Base-by-base conservation (phyloP, 352 stramenopile species). In the Phytophthora citrophthora region DNA sequence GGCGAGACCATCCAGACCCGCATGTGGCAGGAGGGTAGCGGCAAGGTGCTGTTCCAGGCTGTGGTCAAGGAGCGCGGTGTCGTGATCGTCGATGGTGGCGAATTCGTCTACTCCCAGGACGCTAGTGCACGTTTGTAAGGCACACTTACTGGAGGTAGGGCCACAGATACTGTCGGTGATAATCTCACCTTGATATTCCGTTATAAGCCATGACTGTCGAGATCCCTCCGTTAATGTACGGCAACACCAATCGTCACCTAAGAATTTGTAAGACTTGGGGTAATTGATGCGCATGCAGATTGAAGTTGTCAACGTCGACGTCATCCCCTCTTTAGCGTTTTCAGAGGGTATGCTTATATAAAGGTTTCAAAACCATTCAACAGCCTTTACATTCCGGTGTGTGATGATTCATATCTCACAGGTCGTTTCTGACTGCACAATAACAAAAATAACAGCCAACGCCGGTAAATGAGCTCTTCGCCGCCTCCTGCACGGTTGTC, bases 1-100 rank as follows among this genome's bases (percentile, higher is more conserved):
- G 90, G 90, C 23, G 86, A 97, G 61, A 95, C 86, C 20, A 79
- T 97, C 31, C 79, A 96, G 74, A 94, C 81, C 15, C 77, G 78
- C 36, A 94, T 96, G 80, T 96, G 88, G 88, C 66, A 86, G 51
- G 72, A 75, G 20, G 60, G 72, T 41, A 65, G 6, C 15, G 74
- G 58, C 46, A 82, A 79, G 10, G 84, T 94, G 44, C 53, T 79
- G 34, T 94, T 96, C 72, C 88, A 91, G 64, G 79, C 79, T 34
- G 69, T 88, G 55, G 88, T 81, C 38, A 81, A 89, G 67, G 88
- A 95, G 62, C 87, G 87, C 61, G 61, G 85, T 46, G 76, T 87
- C 40, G 75, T 94, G 13, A 82, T 93, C 40, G 78, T 95, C 32
- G 85, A 95, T 64, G 81, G 85, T 29, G 85, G 87, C 47, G 85